Base-by-base conservation (phyloP, 441 rosid genomes). In the Biscutella laevigata region DNA sequence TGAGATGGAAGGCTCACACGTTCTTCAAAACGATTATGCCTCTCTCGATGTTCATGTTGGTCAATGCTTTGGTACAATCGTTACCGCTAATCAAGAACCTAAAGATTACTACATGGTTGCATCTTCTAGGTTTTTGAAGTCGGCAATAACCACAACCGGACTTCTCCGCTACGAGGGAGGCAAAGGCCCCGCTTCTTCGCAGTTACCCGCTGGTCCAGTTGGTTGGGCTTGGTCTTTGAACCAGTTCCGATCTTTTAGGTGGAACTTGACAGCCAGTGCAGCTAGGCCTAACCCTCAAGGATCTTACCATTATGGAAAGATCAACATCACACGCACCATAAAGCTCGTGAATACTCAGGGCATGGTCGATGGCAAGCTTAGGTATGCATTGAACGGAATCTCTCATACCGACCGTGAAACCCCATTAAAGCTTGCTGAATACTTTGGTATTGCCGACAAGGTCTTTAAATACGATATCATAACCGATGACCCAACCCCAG, bases 241-340 rank as follows among this genome's bases (percentile, higher is more conserved):
- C 59, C 95, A 86, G 32, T 78, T 80, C 62, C 67, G 88, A 5
- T 72, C 91, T 22, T 75, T 81, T 64, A 69, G 91, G 14, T 81
- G 88, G 95, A 86, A 86, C 69, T 77, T 86, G 32, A 83, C 95
- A 3, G 81, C 91, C 53, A 77, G 80, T 46, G 90, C 94, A 0
- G 94, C 90, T 9, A 77, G 89, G 64, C 90, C 87, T 7, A 80
- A 77, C 45, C 94, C 94, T 37, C 94, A 85, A 53, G 94, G 90
- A 4, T 80, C 94, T 0, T 80, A 67, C 75, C 90, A 77, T 34
- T 85, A 85, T 10, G 94, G 90, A 20, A 48, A 59, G 13, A 77
- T 83, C 45, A 78, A 77, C 64, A 74, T 81, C 59, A 74, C 84
- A 19, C 78, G 86, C 1, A 86, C 91, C 27, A 71, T 83, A 66